phyloP scores from a whole-genome alignment of 176 grass and related monocot species.

The Hordeum marinum region DNA sequence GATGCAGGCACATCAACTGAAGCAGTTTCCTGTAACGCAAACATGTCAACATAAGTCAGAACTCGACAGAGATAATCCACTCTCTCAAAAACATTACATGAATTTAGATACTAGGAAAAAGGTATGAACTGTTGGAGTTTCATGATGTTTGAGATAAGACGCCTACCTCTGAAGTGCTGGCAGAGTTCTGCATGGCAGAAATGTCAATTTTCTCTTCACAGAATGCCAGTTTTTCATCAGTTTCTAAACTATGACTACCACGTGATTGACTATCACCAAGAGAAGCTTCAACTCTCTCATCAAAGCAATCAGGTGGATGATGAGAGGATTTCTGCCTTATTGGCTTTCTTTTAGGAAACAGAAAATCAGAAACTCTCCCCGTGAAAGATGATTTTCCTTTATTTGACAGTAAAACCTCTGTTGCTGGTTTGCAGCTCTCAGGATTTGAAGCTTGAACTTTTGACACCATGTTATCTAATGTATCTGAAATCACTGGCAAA shows the following conservation, averaged over 20 bases:
- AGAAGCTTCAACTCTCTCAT: conserved; percentile 17
- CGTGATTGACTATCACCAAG: not conserved
- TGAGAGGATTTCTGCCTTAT: conserved; percentile 27
- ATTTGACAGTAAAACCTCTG: conserved; percentile 26
- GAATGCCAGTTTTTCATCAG: not conserved
- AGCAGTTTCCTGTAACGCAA: conserved; percentile 43
- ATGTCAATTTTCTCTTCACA: not conserved
- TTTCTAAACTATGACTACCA: not conserved
- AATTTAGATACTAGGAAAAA: not conserved
- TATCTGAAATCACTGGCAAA: conserved; percentile 38
- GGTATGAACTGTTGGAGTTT: not conserved
- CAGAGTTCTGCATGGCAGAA: conserved; percentile 18
- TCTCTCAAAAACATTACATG: not conserved
- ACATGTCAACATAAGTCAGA: not conserved
- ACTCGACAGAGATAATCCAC: not conserved
- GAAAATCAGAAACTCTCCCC: conserved; percentile 72
- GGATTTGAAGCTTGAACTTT: conserved; percentile 36
- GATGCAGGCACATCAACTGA: conserved; percentile 31
- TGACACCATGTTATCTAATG: conserved; percentile 37
- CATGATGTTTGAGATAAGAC: not conserved
- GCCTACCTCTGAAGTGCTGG: conserved; percentile 28
- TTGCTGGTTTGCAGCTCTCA: conserved; percentile 23
- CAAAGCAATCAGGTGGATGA: conserved; percentile 15
- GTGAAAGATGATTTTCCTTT: conserved; percentile 59
- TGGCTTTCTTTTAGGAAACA: conserved; percentile 57